phyloP scores from a whole-genome alignment of 2,329 filamentous ascomycete genomes.

The Ophiostoma montium region DNA sequence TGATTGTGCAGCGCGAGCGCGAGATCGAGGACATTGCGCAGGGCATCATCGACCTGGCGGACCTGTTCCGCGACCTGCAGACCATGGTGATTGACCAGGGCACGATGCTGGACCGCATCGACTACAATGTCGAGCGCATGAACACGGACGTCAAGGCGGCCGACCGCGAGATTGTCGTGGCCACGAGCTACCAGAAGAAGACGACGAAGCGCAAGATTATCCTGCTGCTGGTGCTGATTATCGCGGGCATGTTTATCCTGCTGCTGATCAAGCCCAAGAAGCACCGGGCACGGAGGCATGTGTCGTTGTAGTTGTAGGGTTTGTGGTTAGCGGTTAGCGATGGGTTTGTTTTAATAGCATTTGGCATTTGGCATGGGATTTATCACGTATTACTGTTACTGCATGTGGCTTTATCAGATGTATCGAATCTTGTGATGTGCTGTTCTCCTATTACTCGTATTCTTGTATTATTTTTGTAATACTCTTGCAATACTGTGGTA shows the following conservation, averaged over 20 bases:
- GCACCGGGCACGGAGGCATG: too few relatives aligned
- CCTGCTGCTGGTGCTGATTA: slow-evolving; percentile 68
- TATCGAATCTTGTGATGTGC: too few relatives aligned
- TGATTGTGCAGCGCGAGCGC: slow-evolving; percentile 80
- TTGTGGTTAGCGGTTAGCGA: too few relatives aligned
- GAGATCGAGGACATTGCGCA: slow-evolving; percentile 98
- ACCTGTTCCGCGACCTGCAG: slow-evolving; percentile 93
- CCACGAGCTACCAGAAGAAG: slow-evolving; percentile 77
- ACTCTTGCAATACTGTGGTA: too few relatives aligned
- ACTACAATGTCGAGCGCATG: slow-evolving; percentile 97
- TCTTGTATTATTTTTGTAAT: too few relatives aligned
- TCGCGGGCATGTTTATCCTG: slow-evolving; percentile 77
- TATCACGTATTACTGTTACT: too few relatives aligned
- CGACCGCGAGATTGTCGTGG: slow-evolving; percentile 79
- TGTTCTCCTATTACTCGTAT: too few relatives aligned
- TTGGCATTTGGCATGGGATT: too few relatives aligned
- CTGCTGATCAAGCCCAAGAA: slow-evolving; percentile 66
- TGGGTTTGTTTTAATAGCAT: too few relatives aligned
- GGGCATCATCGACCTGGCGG: slow-evolving; percentile 91
- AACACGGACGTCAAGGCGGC: slow-evolving; percentile 83
- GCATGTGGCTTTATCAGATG: too few relatives aligned
- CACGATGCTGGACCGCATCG: slow-evolving; percentile 83
- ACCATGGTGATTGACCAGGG: slow-evolving; percentile 90
- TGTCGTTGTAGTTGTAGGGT: too few relatives aligned
- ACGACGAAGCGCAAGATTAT: slow-evolving; percentile 89